phyloP scores from a whole-genome alignment of 345 rosid species.

The Hevea brasiliensis region DNA sequence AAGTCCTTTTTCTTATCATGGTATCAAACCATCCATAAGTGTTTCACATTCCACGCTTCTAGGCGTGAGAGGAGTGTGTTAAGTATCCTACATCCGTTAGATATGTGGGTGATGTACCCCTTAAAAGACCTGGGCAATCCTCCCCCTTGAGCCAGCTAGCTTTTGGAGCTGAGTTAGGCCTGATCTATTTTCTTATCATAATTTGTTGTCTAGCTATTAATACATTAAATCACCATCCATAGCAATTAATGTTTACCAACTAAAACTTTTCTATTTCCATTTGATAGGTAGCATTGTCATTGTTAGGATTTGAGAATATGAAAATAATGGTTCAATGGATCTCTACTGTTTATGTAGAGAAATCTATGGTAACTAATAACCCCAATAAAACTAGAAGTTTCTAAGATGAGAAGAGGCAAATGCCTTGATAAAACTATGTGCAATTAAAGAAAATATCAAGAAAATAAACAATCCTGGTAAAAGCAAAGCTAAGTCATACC shows the following conservation, averaged over 20 bases:
- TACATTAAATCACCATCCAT: background rate
- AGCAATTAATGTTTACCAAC: conserved; percentile 2
- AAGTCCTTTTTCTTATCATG: too few species aligned
- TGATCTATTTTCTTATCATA: too few species aligned
- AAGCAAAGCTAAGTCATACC: too few species aligned
- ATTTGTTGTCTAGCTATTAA: background rate
- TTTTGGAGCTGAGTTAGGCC: too few species aligned
- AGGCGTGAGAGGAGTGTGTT: too few species aligned
- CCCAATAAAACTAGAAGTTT: too few species aligned
- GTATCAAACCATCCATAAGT: too few species aligned
- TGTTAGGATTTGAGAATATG: background rate
- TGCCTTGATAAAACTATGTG: background rate
- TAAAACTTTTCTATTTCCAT: background rate
- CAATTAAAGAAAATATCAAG: background rate
- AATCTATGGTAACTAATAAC: conserved; percentile 1
- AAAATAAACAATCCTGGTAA: background rate
- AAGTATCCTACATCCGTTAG: too few species aligned
- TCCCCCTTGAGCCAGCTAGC: too few species aligned
- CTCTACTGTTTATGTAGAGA: background rate
- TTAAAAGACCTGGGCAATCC: too few species aligned
- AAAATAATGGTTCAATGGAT: background rate
- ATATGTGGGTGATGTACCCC: too few species aligned
- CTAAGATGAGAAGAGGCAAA: background rate
- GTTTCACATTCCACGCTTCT: too few species aligned
- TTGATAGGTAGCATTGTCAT: background rate